A percentile compares a stretch with the other conserved stretches of the same genome.
phyloP scores from a whole-genome alignment of 225 moss, liverwort and hornwort species.

The Anthoceros angustus region DNA sequence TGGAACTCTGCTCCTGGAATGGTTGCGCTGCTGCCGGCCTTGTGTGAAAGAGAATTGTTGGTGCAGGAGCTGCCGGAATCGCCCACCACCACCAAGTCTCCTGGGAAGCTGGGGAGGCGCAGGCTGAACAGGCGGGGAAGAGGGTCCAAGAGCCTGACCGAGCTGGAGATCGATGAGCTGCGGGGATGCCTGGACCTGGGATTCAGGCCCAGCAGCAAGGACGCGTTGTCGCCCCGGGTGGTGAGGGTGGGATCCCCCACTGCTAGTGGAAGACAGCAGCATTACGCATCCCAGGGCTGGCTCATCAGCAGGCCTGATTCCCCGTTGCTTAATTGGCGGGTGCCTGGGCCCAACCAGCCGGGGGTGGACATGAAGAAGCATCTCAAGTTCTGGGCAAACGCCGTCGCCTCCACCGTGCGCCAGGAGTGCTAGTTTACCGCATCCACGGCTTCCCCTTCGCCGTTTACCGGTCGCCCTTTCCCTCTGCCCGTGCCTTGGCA shows the following conservation, averaged over 20 bases:
- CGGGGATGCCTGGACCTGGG: slow-evolving; percentile 29
- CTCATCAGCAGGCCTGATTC: slow-evolving; percentile 9
- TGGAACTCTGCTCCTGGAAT: no score
- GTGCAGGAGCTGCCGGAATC: slow-evolving; percentile 16
- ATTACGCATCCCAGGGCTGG: slow-evolving; percentile 7
- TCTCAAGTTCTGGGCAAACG: slow-evolving; percentile 23
- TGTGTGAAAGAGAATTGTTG: slow-evolving; percentile 12
- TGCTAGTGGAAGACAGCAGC: no score
- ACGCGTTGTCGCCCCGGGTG: slow-evolving; percentile 27
- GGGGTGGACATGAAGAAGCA: slow-evolving; percentile 17
- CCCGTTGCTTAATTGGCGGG: slow-evolving; percentile 13
- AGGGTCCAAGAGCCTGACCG: slow-evolving; percentile 37
- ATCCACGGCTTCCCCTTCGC: no score
- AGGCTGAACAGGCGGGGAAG: slow-evolving; percentile 24
- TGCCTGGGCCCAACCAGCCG: slow-evolving; percentile 11
- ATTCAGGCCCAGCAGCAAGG: slow-evolving; percentile 23
- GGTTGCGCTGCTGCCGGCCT: not conserved
- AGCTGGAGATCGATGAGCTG: slow-evolving; percentile 39
- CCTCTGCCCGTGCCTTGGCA: no score
- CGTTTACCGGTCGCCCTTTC: no score
- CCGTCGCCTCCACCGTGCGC: slow-evolving; percentile 17
- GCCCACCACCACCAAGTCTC: slow-evolving; percentile 5
- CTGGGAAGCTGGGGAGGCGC: slow-evolving; percentile 3
- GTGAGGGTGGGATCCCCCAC: slow-evolving; percentile 14
- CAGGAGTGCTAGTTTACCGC: slow-evolving; percentile 12